phyloP scores from a whole-genome alignment of 78 protist genomes.

The Polysphondylium violaceum region DNA sequence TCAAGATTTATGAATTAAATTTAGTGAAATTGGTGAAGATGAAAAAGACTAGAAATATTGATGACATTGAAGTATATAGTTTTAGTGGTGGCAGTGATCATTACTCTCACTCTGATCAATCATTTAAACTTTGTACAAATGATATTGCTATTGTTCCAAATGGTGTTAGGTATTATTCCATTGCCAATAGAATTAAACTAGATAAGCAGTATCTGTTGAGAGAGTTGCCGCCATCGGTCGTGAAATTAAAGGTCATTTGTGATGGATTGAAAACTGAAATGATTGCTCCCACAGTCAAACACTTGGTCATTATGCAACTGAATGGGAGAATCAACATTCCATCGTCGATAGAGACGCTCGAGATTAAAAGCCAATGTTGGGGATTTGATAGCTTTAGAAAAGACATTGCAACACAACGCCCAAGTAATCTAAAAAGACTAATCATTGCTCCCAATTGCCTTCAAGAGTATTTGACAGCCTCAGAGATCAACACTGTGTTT shows the following conservation, averaged over 20 bases:
- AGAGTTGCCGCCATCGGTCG: not conserved
- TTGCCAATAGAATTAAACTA: too few relatives aligned
- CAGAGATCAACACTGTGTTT: too few relatives aligned
- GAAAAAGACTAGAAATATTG: not conserved
- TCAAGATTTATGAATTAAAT: not conserved
- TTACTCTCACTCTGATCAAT: not conserved
- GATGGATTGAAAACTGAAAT: not conserved
- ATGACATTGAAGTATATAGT: not conserved
- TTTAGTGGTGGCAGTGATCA: not conserved
- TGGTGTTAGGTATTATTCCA: not conserved
- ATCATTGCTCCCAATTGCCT: too few relatives aligned
- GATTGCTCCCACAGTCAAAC: not conserved
- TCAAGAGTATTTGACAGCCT: too few relatives aligned
- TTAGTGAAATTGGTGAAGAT: too few relatives aligned
- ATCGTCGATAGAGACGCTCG: not conserved
- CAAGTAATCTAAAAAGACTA: too few relatives aligned
- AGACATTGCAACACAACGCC: too few relatives aligned
- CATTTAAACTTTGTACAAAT: not conserved
- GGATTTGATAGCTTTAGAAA: too few relatives aligned
- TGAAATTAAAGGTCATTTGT: not conserved
- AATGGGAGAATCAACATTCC: not conserved
- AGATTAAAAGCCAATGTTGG: not conserved
- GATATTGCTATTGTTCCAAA: not conserved
- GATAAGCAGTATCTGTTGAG: not conserved
- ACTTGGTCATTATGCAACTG: not conserved